These are phyloP conservation scores for Phaeosphaeriaceae sp. DNA, from an alignment of 2,329 filamentous ascomycete genomes.

Conservation along the genomic window DNA sequence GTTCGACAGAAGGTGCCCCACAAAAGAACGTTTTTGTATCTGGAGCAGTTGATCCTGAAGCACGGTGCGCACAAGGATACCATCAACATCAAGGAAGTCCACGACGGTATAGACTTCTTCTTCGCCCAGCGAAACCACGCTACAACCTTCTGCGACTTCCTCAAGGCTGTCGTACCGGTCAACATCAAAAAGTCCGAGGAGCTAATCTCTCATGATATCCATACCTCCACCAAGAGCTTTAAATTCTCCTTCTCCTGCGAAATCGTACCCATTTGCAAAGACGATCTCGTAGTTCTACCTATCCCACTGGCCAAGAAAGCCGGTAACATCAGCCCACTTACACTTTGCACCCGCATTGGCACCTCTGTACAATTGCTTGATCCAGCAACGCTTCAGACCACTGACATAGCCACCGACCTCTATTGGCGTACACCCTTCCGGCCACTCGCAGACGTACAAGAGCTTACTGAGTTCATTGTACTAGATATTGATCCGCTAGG, in stretches of 20 bases:
- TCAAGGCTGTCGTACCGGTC: conserved; percentile 80
- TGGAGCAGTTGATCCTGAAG: conserved; percentile 96
- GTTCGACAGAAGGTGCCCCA: conserved; percentile 96
- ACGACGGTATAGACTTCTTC: conserved; percentile 96
- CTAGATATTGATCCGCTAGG: conserved; percentile 90
- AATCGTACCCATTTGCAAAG: conserved; percentile 93
- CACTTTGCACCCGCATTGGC: conserved; percentile 85
- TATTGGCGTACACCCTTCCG: conserved; percentile 93
- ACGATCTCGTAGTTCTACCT: conserved; percentile 92
- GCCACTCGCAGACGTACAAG: conserved; percentile 80
- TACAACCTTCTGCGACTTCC: conserved; percentile 89
- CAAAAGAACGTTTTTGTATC: conserved; percentile 82
- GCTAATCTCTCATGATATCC: conserved; percentile 89
- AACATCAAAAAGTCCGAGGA: conserved; percentile 86
- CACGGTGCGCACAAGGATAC: conserved; percentile 81
- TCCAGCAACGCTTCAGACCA: conserved; percentile 86
- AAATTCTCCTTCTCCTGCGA: conserved; percentile 94
- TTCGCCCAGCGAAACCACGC: conserved; percentile 89
- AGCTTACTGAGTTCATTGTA: conserved; percentile 90
- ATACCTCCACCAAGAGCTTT: conserved; percentile 89
- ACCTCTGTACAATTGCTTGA: conserved; percentile 90
- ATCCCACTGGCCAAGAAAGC: conserved; percentile 84
- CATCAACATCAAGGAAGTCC: conserved; percentile 97
- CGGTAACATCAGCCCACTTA: conserved; percentile 87
- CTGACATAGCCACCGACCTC: conserved; percentile 79